Percentiles rank a stretch among this genome's conserved stretches.
Evolutionary conservation across 2,329 filamentous ascomycete species (phyloP).

Genomic region (Colletotrichum limetticola): DNA sequence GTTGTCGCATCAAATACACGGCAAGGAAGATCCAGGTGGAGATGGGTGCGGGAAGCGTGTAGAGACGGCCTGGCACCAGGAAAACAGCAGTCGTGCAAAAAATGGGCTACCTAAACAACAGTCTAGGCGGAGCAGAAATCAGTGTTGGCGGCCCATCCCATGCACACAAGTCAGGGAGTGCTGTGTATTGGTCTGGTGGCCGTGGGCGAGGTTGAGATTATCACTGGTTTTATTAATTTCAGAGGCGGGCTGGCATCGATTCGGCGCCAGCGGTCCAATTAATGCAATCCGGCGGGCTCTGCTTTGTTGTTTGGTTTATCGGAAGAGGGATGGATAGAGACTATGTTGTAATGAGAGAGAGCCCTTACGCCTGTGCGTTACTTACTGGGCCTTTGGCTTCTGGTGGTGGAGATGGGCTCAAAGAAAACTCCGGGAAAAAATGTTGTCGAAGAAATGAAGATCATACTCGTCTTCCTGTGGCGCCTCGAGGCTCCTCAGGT

Average conservation of each 20-base stretch:
- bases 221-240: constrained; percentile 19
- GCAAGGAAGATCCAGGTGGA: constrained; percentile 30
- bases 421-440: neutral
- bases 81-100: constrained; percentile 18
- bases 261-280: constrained; percentile 10
- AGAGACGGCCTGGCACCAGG: neutral
- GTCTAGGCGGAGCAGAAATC: constrained; percentile 8
- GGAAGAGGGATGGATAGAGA: neutral
- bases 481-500: neutral
- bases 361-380: constrained; percentile 16
- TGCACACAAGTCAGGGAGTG: neutral
- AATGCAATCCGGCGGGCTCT: constrained; percentile 19
- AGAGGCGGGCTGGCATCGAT: neutral
- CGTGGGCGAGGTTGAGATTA: neutral
- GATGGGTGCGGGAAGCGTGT: neutral
- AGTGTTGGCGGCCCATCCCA: neutral
- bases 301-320: constrained; percentile 19
- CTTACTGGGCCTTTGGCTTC: neutral
- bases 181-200: neutral
- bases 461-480: neutral
- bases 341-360: neutral
- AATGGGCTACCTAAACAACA: neutral
- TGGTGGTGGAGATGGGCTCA: neutral
- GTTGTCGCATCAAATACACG: constrained; percentile 37
- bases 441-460: neutral